A percentile compares a stretch with the other conserved stretches of the same genome.
phyloP scores from a whole-genome alignment of 805 yeast species.

The Torulaspora microellipsoides region DNA sequence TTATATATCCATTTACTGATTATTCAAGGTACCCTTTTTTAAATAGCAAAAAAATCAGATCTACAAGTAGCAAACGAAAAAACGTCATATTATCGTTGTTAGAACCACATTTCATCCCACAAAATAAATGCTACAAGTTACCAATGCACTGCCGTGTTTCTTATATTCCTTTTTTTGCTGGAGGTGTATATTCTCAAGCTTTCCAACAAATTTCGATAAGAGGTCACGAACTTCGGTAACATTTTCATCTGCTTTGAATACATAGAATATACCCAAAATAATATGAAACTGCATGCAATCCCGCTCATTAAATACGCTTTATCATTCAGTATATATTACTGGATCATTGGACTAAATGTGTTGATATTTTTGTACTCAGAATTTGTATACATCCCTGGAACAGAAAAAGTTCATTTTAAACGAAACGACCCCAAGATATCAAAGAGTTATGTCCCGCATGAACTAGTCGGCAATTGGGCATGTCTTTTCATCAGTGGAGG shows the following conservation, averaged over 20 bases:
- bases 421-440: constrained; percentile 17
- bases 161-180: too few relatives aligned
- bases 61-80: too few relatives aligned
- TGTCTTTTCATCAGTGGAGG: constrained; percentile 21
- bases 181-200: too few relatives aligned
- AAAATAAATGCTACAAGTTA: too few relatives aligned
- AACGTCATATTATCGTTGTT: too few relatives aligned
- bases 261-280: too few relatives aligned
- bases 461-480: constrained; percentile 20
- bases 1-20: too few relatives aligned
- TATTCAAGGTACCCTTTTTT: not conserved
- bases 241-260: too few relatives aligned
- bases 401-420: constrained; percentile 11
- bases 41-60: constrained; percentile 2
- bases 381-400: constrained; percentile 16
- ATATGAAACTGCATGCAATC: not conserved
- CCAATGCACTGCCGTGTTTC: too few relatives aligned
- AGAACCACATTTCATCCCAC: too few relatives aligned
- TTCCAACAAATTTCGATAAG: too few relatives aligned
- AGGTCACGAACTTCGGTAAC: too few relatives aligned
- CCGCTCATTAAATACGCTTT: constrained; percentile 6
- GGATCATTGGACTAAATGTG: constrained; percentile 11
- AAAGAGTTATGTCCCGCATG: constrained; percentile 18
- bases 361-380: constrained; percentile 17
- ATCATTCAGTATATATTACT: constrained; percentile 12